Conservation (phyloP, 208 protist species). For the Acanthamoeba sp. region DNA sequence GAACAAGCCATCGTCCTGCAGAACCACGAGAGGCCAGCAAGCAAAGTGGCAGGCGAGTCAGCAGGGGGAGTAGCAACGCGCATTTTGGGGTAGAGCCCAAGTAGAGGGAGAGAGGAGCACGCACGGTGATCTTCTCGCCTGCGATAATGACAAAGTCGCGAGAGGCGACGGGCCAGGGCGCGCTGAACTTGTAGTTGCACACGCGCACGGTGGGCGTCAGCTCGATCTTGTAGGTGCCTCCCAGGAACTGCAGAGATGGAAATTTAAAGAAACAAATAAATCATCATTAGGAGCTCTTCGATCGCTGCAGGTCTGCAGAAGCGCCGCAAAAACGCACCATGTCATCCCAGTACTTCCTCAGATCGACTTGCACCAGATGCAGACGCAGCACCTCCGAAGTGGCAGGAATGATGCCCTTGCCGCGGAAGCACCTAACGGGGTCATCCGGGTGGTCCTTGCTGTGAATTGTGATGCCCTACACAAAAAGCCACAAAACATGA, state of each 20-base stretch:
- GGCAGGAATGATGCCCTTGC: constrained; percentile 36
- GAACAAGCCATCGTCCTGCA: constrained; percentile 40
- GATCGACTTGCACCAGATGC: constrained; percentile 54
- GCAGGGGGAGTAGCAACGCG: background rate
- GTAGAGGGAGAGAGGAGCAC: background rate
- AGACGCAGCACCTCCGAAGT: constrained; percentile 43
- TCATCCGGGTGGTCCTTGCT: constrained; percentile 51
- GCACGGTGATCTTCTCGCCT: constrained; percentile 15
- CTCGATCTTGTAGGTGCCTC: constrained; percentile 34
- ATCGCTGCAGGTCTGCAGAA: background rate
- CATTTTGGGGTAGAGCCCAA: background rate
- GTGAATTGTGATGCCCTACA: constrained; percentile 16
- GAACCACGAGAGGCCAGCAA: background rate
- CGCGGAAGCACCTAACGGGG: constrained; percentile 55
- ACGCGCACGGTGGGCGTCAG: constrained; percentile 24
- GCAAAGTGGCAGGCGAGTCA: background rate
- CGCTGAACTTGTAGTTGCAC: constrained; percentile 63
- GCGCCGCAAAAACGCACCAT: constrained; percentile 11
- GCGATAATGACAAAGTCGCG: constrained; percentile 59
- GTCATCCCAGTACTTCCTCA: constrained; percentile 27
- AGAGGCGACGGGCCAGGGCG: constrained; percentile 24
- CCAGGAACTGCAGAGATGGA: constrained; percentile 17
- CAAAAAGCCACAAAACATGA: background rate
- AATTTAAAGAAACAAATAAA: background rate
- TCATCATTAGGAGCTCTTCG: background rate